A percentile compares a stretch with the other conserved stretches of the same genome.
Conservation (phyloP, 2,329 filamentous ascomycete species). For the Ophiosphaerella korrae region DNA sequence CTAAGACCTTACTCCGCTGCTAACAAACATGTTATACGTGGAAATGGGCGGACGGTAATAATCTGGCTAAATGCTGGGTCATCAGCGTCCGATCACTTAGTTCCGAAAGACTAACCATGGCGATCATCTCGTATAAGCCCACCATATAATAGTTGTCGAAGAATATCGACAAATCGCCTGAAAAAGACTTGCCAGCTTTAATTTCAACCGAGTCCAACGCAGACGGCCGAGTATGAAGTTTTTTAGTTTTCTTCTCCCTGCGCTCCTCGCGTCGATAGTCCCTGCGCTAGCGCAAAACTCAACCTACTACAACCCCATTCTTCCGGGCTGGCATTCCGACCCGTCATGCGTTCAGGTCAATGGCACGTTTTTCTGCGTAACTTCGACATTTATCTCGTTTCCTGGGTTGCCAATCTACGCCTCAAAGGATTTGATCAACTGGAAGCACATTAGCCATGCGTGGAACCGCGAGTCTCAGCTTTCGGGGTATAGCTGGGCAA, state of each 20-base stretch:
- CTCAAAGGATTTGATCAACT: constrained; percentile 51
- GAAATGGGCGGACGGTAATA: too few species aligned
- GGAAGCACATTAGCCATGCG: constrained; percentile 21
- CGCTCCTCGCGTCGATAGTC: background rate
- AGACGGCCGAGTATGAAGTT: background rate
- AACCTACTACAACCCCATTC: constrained; percentile 49
- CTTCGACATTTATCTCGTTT: constrained; percentile 59
- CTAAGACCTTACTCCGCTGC: too few species aligned
- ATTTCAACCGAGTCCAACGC: too few species aligned
- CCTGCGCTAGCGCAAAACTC: constrained; percentile 5
- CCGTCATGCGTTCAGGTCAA: constrained; percentile 51
- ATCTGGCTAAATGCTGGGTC: too few species aligned
- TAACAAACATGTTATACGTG: too few species aligned
- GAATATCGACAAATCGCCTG: too few species aligned
- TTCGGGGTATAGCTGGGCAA: constrained; percentile 14
- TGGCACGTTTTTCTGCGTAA: constrained; percentile 57
- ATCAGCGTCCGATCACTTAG: too few species aligned
- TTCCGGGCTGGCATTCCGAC: constrained; percentile 58
- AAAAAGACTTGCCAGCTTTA: too few species aligned
- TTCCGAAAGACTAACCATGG: too few species aligned
- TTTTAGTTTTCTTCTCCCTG: background rate
- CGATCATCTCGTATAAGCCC: too few species aligned
- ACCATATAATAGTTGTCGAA: too few species aligned
- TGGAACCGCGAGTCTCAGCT: constrained; percentile 25
- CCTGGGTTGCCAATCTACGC: constrained; percentile 59